phyloP scores from a whole-genome alignment of 1,139 yeast genomes.

The Taiozyma sp. region DNA sequence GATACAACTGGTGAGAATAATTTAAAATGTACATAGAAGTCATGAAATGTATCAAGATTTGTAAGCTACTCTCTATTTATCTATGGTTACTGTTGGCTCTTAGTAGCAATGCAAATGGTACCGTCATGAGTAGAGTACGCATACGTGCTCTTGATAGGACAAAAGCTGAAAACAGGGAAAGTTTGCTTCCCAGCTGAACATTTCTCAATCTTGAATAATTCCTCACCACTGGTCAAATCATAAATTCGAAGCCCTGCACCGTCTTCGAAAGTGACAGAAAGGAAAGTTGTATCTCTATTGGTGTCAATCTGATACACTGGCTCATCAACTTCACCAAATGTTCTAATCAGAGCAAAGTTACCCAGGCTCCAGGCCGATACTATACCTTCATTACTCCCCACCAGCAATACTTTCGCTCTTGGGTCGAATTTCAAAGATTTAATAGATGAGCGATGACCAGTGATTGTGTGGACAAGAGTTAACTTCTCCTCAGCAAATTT shows the following conservation, averaged over 20 bases:
- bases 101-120: constrained; percentile 22
- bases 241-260: constrained; percentile 37
- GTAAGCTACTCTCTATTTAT: background rate
- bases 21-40: background rate
- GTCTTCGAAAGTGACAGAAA: constrained; percentile 43
- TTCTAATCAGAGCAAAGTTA: constrained; percentile 40
- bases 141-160: constrained; percentile 36
- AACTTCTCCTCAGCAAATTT: constrained; percentile 19
- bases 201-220: constrained; percentile 32
- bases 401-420: constrained; percentile 47
- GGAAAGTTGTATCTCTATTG: constrained; percentile 40
- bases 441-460: constrained; percentile 52
- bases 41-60: background rate
- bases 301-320: constrained; percentile 41
- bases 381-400: constrained; percentile 70
- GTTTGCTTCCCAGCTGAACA: constrained; percentile 35
- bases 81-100: background rate
- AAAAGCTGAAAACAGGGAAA: constrained; percentile 36
- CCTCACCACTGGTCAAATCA: constrained; percentile 31
- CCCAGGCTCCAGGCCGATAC: constrained; percentile 56
- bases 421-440: constrained; percentile 54
- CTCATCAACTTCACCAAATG: constrained; percentile 46
- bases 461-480: constrained; percentile 25
- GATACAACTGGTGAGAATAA: background rate
- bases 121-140: constrained; percentile 36